These are phyloP conservation scores for Lodderomyces metapsilosis DNA, from an alignment of 1,139 yeast genomes.

Conservation along the genomic window DNA sequence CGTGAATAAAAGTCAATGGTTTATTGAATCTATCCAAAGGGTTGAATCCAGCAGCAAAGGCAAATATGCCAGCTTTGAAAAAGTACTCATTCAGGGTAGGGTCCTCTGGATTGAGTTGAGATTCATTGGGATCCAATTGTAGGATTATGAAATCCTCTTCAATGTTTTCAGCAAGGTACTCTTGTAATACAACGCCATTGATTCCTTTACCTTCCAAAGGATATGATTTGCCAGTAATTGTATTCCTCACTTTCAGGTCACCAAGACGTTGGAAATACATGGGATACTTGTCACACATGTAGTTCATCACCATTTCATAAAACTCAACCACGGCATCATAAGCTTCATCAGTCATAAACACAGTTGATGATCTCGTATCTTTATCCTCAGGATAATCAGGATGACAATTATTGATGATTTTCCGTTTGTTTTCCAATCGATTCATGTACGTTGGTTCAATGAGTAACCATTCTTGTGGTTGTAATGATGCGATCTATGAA, in stretches of 20 bases:
- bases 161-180: conserved; percentile 44
- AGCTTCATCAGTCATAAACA: conserved; percentile 42
- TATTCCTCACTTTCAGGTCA: conserved; percentile 36
- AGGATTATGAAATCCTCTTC: conserved; percentile 71
- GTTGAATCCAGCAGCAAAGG: conserved; percentile 76
- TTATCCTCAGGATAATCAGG: conserved; percentile 33
- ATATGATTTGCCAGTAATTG: conserved; percentile 37
- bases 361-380: conserved; percentile 28
- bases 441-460: conserved; percentile 62
- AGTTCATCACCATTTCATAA: conserved; percentile 48
- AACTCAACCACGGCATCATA: conserved; percentile 54
- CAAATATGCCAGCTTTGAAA: conserved; percentile 62
- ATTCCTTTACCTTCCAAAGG: conserved; percentile 24
- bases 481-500: conserved; percentile 61
- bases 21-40: conserved; percentile 55
- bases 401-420: conserved; percentile 37
- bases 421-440: conserved; percentile 42
- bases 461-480: conserved; percentile 61
- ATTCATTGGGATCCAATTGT: conserved; percentile 44
- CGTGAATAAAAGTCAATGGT: conserved; percentile 56
- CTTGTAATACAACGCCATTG: conserved; percentile 33
- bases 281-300: conserved; percentile 60
- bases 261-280: conserved; percentile 43
- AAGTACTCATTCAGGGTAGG: conserved; percentile 50
- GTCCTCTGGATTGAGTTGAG: conserved; percentile 30